phyloP scores from a whole-genome alignment of 768 basidiomycete species.

The Imleria badia region DNA sequence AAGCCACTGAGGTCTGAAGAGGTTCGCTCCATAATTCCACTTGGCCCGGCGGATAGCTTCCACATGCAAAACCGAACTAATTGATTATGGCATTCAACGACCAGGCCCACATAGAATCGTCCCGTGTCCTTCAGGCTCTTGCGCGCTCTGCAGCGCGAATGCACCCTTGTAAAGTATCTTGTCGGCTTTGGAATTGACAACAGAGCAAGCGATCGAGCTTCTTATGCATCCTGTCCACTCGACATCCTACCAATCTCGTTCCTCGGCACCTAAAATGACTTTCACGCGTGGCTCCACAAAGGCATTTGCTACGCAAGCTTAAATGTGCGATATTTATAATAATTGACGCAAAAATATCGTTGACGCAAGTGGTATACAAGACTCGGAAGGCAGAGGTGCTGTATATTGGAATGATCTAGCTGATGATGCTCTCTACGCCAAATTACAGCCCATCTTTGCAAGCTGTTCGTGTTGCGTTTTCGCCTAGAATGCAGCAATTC shows the following conservation, averaged over 20 bases:
- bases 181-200: constrained; percentile 59
- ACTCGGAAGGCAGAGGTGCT: constrained; percentile 76
- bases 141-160: constrained; percentile 71
- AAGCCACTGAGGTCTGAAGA: constrained; percentile 53
- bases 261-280: neutral
- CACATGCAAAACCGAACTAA: constrained; percentile 62
- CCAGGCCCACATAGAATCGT: constrained; percentile 45
- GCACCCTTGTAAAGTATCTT: constrained; percentile 56
- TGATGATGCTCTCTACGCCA: constrained; percentile 66
- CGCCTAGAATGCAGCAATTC: neutral
- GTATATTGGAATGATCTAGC: constrained; percentile 93
- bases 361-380: constrained; percentile 69
- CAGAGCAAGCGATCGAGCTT: constrained; percentile 67
- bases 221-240: constrained; percentile 65
- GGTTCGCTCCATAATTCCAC: constrained; percentile 37
- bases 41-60: neutral
- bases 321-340: neutral
- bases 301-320: constrained; percentile 1
- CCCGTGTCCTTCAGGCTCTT: constrained; percentile 49
- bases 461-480: constrained; percentile 37
- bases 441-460: constrained; percentile 52
- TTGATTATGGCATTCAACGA: constrained; percentile 63
- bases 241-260: constrained; percentile 43
- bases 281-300: constrained; percentile 12
- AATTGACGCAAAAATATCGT: no score